A percentile compares a stretch with the other conserved stretches of the same genome.
Conservation (phyloP, 768 basidiomycete species). For the Mycena floridula region DNA sequence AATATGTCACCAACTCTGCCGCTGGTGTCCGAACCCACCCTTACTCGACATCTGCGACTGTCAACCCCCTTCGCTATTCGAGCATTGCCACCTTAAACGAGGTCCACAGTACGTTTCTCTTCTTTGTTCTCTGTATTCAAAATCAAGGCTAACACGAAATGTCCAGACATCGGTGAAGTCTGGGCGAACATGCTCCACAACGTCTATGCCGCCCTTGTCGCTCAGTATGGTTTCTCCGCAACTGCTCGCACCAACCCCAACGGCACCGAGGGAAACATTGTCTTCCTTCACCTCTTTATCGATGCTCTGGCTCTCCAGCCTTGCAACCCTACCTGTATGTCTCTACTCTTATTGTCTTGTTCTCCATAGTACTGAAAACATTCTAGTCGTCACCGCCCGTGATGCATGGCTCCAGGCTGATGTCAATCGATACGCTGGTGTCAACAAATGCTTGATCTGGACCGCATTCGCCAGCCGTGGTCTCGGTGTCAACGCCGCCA, state of each 20-base stretch:
- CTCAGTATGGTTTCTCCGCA: slow-evolving; percentile 15
- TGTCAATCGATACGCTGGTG: slow-evolving; percentile 24
- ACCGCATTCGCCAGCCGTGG: slow-evolving; percentile 28
- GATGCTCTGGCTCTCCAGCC: slow-evolving; percentile 29
- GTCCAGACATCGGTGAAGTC: slow-evolving; percentile 32
- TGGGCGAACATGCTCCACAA: slow-evolving; percentile 37
- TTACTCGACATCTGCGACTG: slow-evolving; percentile 45
- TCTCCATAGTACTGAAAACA: neutral
- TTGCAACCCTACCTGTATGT: slow-evolving; percentile 16
- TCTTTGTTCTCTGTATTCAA: neutral
- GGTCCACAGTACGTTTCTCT: slow-evolving; percentile 34
- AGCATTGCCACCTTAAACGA: slow-evolving; percentile 30
- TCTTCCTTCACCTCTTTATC: slow-evolving; percentile 28
- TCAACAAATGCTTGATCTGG: slow-evolving; percentile 27
- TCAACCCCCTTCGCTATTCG: slow-evolving; percentile 40
- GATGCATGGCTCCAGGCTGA: slow-evolving; percentile 31
- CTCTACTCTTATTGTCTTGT: slow-evolving; percentile 13
- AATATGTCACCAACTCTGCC: slow-evolving; percentile 45
- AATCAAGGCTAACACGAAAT: slow-evolving; percentile 9
- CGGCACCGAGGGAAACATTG: slow-evolving; percentile 23
- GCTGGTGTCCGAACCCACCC: slow-evolving; percentile 52
- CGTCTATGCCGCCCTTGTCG: slow-evolving; percentile 19
- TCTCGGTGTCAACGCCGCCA: slow-evolving; percentile 24
- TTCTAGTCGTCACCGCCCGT: slow-evolving; percentile 21
- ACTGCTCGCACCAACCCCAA: slow-evolving; percentile 8